Evolutionary conservation across 1,284 basidiomycete species (phyloP), one percentile per base, ranked within the genome.

Genomic region (Anthracocystis panici-leucophaei): DNA sequence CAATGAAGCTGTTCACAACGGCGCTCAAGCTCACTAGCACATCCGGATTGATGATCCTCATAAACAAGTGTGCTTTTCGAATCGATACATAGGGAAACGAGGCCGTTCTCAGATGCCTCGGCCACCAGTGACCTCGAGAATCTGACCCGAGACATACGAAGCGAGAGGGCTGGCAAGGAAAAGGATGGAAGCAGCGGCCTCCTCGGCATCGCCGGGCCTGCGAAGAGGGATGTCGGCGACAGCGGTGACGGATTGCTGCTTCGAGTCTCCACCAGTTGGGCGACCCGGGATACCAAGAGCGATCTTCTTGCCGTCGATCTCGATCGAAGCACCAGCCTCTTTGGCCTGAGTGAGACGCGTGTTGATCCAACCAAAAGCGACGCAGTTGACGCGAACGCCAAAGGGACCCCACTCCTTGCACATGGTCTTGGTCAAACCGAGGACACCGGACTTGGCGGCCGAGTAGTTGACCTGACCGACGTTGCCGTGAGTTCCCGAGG

Each of bases 401-500:
- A 92, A 94, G 7, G 87, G 85, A 61, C 93, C 93, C 93, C 92
- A 94, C 84, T 94, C 93, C 85, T 94, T 94, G 63, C 91, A 91
- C 75, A 92, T 90, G 16, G 92, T 94, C 87, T 93, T 93, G 42
- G 92, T 92, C 60, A 94, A 86, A 33, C 93, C 93, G 3, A 67
- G 27, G 5, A 81, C 77, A 44, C 63, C 78, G 2, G 79, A 53
- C 60, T 82, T 82, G 50, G 78, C 79, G 31, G 73, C 77, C 27
- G 79, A 71, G 81, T 94, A 94, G 87, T 94, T 94, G 40, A 89
- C 90, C 85, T 94, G 93, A 3, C 93, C 93, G 57, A 93, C 91
- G 63, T 82, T 82, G 51, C 81, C 81, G 66, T 82, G 80, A 10
- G 69, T 72, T 38, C 81, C 77, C 25, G 73, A 75, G 40, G 67